Percentiles rank a stretch among this genome's conserved stretches.
phyloP scores from a whole-genome alignment of 2,329 filamentous ascomycete genomes.

The Aspergillus spinulosporus region DNA sequence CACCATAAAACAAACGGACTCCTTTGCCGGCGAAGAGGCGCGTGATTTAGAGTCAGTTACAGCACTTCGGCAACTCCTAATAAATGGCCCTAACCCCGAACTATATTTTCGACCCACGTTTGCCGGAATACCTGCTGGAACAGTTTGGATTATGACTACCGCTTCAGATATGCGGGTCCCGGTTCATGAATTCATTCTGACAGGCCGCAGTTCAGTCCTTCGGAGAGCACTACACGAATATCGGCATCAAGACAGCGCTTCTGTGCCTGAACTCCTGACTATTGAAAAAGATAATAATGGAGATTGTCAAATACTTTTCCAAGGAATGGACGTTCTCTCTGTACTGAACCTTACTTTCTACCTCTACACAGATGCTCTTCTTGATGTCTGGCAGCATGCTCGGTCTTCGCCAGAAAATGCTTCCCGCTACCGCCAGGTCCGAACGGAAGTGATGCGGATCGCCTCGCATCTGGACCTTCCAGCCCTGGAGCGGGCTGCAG shows the following conservation, averaged over 20 bases:
- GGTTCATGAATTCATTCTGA: constrained; percentile 77
- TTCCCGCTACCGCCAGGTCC: constrained; percentile 73
- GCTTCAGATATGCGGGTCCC: constrained; percentile 72
- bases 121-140: constrained; percentile 29
- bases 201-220: constrained; percentile 70
- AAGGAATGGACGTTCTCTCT: constrained; percentile 72
- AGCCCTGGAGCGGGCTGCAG: constrained; percentile 73
- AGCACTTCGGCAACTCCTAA: constrained; percentile 43
- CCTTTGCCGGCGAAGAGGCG: constrained; percentile 39
- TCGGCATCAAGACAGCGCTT: constrained; percentile 55
- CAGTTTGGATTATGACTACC: constrained; percentile 54
- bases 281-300: constrained; percentile 56
- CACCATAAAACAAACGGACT: constrained; percentile 40
- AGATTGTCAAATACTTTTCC: constrained; percentile 63
- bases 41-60: constrained; percentile 22
- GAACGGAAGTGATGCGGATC: constrained; percentile 84
- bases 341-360: constrained; percentile 78
- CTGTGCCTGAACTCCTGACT: constrained; percentile 60
- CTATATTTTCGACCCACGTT: constrained; percentile 34
- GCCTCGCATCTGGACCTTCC: constrained; percentile 69
- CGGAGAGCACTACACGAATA: constrained; percentile 62
- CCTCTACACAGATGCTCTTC: constrained; percentile 73
- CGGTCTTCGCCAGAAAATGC: constrained; percentile 65
- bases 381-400: constrained; percentile 85
- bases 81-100: constrained; percentile 50